Evolutionary conservation across 192 early-diverging fungal genomes (phyloP).

Genomic region (Coemansia sp.): DNA sequence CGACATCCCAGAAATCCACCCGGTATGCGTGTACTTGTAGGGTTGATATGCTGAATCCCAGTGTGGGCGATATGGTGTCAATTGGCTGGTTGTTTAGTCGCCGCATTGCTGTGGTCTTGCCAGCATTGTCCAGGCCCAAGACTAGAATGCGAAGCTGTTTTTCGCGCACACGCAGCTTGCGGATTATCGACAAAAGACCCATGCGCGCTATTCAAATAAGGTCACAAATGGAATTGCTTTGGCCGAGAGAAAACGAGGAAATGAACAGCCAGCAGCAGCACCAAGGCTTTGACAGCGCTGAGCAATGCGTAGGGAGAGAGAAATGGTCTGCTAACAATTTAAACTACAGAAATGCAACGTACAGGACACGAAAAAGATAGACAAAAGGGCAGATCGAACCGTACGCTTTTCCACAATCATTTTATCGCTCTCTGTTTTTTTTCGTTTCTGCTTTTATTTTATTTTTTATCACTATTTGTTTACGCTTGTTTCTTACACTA

Average conservation of each 20-base stretch:
- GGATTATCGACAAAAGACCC: conserved; percentile 93
- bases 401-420: too few species aligned
- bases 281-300: too few species aligned
- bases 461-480: not conserved
- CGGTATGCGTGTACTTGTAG: conserved; percentile 66
- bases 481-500: not conserved
- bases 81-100: conserved; percentile 91
- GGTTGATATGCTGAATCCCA: conserved; percentile 98
- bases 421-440: too few species aligned
- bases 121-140: conserved; percentile 97
- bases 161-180: conserved; percentile 87
- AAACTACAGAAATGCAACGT: too few species aligned
- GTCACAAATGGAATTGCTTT: not conserved
- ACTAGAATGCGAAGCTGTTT: conserved; percentile 93
- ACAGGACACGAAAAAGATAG: too few species aligned
- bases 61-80: conserved; percentile 86
- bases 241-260: not conserved
- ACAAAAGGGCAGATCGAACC: too few species aligned
- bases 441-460: conserved; percentile 8
- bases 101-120: conserved; percentile 98
- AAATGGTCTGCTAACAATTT: too few species aligned
- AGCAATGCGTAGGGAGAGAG: too few species aligned
- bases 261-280: not conserved
- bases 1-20: conserved; percentile 95
- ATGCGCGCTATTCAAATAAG: conserved; percentile 43